phyloP scores from a whole-genome alignment of 768 basidiomycete genomes.

The Phylloporus arenicola region DNA sequence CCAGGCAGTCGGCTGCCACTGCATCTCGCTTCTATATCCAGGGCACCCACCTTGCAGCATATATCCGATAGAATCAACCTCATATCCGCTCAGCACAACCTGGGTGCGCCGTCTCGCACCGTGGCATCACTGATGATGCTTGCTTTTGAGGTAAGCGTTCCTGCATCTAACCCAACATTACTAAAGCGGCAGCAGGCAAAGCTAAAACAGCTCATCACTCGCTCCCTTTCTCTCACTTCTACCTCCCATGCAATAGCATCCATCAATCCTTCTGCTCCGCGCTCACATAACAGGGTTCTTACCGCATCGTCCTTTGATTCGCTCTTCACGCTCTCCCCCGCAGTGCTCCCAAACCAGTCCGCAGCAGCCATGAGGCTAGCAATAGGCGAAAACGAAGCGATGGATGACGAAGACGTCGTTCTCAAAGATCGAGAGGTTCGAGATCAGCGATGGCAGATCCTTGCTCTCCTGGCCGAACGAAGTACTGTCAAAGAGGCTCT shows the following conservation, averaged over 20 bases:
- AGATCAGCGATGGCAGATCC: slow-evolving; percentile 72
- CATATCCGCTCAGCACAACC: slow-evolving; percentile 72
- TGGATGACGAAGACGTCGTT: slow-evolving; percentile 43
- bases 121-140: slow-evolving; percentile 69
- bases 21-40: slow-evolving; percentile 68
- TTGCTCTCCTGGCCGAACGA: slow-evolving; percentile 67
- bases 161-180: background rate
- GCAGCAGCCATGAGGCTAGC: slow-evolving; percentile 72
- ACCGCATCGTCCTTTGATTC: slow-evolving; percentile 70
- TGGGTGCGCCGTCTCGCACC: slow-evolving; percentile 52
- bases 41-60: slow-evolving; percentile 69
- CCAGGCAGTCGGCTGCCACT: slow-evolving; percentile 68
- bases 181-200: slow-evolving; percentile 49
- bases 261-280: slow-evolving; percentile 53
- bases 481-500: slow-evolving; percentile 64
- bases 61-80: slow-evolving; percentile 77
- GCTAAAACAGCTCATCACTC: slow-evolving; percentile 78
- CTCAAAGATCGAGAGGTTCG: slow-evolving; percentile 60
- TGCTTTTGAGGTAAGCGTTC: slow-evolving; percentile 62
- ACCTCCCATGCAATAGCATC: slow-evolving; percentile 73
- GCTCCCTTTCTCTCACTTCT: slow-evolving; percentile 71
- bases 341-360: slow-evolving; percentile 72
- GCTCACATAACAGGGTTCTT: slow-evolving; percentile 42
- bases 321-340: slow-evolving; percentile 70
- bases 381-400: slow-evolving; percentile 44